These are phyloP conservation scores for Debaryomyces subglobosus DNA, from an alignment of 1,139 yeast genomes.

Conservation along the genomic window DNA sequence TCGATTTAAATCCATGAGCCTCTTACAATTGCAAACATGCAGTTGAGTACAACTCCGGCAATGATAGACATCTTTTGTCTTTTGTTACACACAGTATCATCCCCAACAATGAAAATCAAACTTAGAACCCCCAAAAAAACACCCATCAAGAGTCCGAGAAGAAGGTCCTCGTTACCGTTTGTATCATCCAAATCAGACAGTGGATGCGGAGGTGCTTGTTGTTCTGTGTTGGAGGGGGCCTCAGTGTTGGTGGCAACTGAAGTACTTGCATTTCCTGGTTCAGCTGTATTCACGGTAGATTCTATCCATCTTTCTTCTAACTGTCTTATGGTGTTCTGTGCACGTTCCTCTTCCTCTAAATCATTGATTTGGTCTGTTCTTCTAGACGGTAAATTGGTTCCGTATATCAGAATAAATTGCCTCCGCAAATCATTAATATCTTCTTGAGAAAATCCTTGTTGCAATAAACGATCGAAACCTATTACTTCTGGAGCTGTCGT, in stretches of 20 bases:
- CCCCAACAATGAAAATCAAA: conserved; percentile 55
- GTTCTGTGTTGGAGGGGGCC: conserved; percentile 9
- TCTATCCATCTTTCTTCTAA: conserved; percentile 93
- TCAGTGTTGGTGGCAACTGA: conserved; percentile 10
- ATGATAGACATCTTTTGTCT: conserved; percentile 64
- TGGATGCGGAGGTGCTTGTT: conserved; percentile 24
- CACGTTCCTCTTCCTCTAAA: conserved; percentile 44
- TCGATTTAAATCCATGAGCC: conserved; percentile 44
- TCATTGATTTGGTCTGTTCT: conserved; percentile 34
- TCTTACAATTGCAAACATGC: conserved; percentile 58
- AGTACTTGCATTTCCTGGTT: conserved; percentile 11
- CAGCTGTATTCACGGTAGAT: conserved; percentile 55
- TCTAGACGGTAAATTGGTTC: conserved; percentile 13
- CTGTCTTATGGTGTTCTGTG: conserved; percentile 51
- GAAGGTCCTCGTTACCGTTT: conserved; percentile 56
- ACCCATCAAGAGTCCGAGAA: conserved; percentile 67
- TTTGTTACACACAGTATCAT: conserved; percentile 58
- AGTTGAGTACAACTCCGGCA: conserved; percentile 62
- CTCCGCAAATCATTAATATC: conserved; percentile 73
- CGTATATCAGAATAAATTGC: conserved; percentile 71
- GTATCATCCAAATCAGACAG: conserved; percentile 35
- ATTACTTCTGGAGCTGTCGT: conserved; percentile 71
- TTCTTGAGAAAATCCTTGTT: conserved; percentile 79
- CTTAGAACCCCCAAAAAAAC: conserved; percentile 66
- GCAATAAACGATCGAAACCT: conserved; percentile 82